Evolutionary conservation across 345 rosid genomes (phyloP).

Genomic region (Brassica incana): DNA sequence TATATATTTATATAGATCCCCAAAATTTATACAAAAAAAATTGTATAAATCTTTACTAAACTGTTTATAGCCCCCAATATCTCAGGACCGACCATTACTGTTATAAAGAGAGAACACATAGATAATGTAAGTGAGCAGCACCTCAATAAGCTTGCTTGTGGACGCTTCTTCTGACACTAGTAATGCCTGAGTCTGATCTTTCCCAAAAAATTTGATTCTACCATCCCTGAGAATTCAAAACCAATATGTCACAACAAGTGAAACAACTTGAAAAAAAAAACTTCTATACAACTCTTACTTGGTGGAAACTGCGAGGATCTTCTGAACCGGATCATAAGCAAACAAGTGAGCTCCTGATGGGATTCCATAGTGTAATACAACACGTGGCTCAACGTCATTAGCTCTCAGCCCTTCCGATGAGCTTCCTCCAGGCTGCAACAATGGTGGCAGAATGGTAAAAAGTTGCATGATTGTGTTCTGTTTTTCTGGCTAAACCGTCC

Average conservation of each 20-base stretch:
- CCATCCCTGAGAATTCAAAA: constrained; percentile 60
- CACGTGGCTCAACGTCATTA: constrained; percentile 73
- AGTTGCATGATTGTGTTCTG: not conserved
- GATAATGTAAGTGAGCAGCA: constrained; percentile 27
- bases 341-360: constrained; percentile 67
- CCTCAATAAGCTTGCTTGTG: constrained; percentile 77
- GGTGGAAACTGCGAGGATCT: constrained; percentile 72
- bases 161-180: constrained; percentile 63
- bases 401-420: constrained; percentile 58
- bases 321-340: constrained; percentile 70
- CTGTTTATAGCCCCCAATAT: no score
- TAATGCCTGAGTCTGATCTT: constrained; percentile 63
- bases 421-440: constrained; percentile 65
- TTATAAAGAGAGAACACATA: constrained; percentile 2
- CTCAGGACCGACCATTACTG: no score
- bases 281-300: constrained; percentile 42
- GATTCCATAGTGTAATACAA: constrained; percentile 79
- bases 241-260: not conserved
- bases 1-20: no score
- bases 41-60: no score
- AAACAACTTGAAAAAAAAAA: not conserved
- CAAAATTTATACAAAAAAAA: no score
- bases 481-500: constrained; percentile 1
- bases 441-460: not conserved
- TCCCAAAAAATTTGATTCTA: constrained; percentile 76